These are phyloP conservation scores for Alternaria brassicae DNA, from an alignment of 2,329 filamentous ascomycete species.

Conservation along the genomic window DNA sequence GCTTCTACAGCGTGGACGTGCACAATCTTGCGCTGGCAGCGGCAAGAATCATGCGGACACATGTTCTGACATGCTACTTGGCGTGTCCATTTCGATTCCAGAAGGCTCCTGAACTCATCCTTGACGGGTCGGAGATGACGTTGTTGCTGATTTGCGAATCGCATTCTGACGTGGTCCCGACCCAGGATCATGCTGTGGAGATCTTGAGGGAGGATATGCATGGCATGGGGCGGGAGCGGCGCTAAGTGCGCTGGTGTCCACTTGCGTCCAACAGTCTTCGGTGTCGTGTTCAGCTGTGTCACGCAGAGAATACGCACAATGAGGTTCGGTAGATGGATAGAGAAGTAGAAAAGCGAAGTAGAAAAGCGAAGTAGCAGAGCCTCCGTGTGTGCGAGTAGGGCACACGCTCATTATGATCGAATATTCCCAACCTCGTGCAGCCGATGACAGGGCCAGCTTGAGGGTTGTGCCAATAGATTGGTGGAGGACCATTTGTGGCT, in stretches of 20 bases:
- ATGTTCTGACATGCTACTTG: not conserved
- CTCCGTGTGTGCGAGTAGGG: not conserved
- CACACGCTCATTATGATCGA: not conserved
- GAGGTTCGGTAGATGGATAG: no score
- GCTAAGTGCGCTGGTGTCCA: not conserved
- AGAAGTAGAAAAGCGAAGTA: not conserved
- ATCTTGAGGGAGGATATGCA: not conserved
- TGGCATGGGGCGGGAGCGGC: not conserved
- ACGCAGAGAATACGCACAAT: not conserved
- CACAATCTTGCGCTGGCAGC: conserved; percentile 13
- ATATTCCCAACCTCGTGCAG: not conserved
- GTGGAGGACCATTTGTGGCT: conserved; percentile 10
- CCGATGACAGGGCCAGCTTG: not conserved
- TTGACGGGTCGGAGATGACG: not conserved
- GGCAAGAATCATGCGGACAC: conserved; percentile 6
- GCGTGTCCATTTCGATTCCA: not conserved
- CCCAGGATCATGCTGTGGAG: conserved; percentile 5
- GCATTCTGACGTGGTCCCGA: conserved; percentile 14
- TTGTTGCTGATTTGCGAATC: not conserved
- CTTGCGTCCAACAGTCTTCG: not conserved
- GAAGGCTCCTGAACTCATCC: not conserved
- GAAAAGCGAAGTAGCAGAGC: not conserved
- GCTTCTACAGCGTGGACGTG: conserved; percentile 12
- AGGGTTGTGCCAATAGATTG: conserved; percentile 6
- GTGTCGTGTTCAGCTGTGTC: not conserved